Evolutionary conservation across 768 basidiomycete genomes (phyloP).

Genomic region (Agaricus subrufescens): DNA sequence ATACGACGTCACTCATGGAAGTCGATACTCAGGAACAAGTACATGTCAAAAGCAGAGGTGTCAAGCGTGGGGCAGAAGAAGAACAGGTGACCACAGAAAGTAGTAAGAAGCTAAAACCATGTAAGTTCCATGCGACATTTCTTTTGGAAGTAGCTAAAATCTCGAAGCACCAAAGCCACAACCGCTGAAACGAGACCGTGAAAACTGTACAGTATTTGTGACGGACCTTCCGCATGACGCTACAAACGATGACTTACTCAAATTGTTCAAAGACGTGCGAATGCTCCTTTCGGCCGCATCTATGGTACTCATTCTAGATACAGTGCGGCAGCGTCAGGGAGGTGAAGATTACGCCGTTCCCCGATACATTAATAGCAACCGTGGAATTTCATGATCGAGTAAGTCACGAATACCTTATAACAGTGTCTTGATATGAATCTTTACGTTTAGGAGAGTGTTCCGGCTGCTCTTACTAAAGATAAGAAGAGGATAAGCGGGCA

Average conservation of each 20-base stretch:
- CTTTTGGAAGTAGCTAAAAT: background rate
- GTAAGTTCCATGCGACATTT: conserved; percentile 28
- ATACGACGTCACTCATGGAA: conserved; percentile 23
- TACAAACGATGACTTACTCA: conserved; percentile 60
- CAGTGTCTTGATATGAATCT: background rate
- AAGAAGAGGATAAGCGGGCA: conserved; percentile 77
- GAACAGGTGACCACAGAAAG: conserved; percentile 27
- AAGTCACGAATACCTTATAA: conserved; percentile 14
- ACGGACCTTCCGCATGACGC: conserved; percentile 56
- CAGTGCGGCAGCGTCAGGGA: conserved; percentile 90
- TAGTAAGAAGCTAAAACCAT: conserved; percentile 58
- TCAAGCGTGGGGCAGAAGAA: conserved; percentile 66
- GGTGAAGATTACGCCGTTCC: conserved; percentile 67
- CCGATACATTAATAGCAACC: conserved; percentile 65
- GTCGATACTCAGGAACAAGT: background rate
- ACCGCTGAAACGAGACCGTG: conserved; percentile 84
- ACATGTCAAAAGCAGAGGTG: conserved; percentile 28
- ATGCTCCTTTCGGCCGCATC: background rate
- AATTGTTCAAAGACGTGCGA: conserved; percentile 81
- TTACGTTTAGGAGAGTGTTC: conserved; percentile 62
- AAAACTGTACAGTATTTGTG: conserved; percentile 90
- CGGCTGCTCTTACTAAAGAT: conserved; percentile 88
- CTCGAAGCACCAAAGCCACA: conserved; percentile 37
- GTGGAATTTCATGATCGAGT: conserved; percentile 81
- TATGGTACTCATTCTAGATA: background rate